These are phyloP conservation scores for Cymodocea nodosa DNA, from an alignment of 116 monocot species.

Conservation along the genomic window DNA sequence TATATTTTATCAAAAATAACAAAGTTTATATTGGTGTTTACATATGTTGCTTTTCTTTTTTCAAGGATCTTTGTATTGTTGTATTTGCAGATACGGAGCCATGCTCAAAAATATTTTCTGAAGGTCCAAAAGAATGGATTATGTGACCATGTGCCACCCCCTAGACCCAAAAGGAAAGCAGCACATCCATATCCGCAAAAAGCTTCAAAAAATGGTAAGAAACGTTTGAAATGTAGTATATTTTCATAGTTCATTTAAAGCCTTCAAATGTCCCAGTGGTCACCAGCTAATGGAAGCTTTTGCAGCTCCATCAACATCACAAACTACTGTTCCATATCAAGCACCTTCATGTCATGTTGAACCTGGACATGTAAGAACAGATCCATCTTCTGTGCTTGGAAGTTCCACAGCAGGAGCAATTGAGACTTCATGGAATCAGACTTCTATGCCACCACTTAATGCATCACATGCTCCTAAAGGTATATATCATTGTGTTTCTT, in stretches of 20 bases:
- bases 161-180: constrained; percentile 78
- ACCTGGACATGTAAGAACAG: constrained; percentile 36
- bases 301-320: constrained; percentile 33
- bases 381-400: constrained; percentile 17
- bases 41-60: not conserved
- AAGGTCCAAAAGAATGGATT: constrained; percentile 81
- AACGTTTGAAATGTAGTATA: not conserved
- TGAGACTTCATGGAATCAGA: constrained; percentile 39
- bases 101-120: constrained; percentile 84
- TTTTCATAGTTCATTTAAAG: not conserved
- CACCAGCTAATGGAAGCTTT: constrained; percentile 1
- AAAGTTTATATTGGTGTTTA: too few relatives aligned
- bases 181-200: constrained; percentile 80
- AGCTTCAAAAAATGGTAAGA: constrained; percentile 53
- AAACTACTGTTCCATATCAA: constrained; percentile 42
- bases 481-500: constrained; percentile 1
- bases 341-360: constrained; percentile 40
- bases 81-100: constrained; percentile 59
- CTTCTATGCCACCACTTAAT: constrained; percentile 33
- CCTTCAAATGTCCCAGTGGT: not conserved
- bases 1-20: too few relatives aligned
- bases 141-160: constrained; percentile 83
- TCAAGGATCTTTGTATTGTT: not conserved
- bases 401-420: constrained; percentile 29
- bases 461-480: constrained; percentile 35